Percentiles rank a stretch among this genome's conserved stretches.
Conservation (phyloP, 1,284 basidiomycete genomes). For the Cryptococcus hybrid region DNA sequence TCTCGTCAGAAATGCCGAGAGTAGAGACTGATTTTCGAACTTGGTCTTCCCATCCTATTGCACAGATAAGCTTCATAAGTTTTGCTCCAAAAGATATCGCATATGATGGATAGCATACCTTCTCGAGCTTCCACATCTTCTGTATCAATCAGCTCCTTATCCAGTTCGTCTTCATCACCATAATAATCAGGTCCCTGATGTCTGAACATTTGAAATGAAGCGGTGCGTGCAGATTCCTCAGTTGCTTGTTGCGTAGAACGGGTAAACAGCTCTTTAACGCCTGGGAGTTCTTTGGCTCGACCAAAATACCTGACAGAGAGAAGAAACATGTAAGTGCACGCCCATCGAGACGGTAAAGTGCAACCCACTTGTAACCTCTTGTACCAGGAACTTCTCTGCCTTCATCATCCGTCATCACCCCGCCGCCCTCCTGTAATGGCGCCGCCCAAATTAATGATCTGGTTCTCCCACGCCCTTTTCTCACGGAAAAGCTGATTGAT, state of each 20-base stretch:
- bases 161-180: conserved; percentile 85
- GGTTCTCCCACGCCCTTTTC: conserved; percentile 96
- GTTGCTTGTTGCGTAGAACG: conserved; percentile 67
- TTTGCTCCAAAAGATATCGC: background rate
- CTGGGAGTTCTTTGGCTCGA: conserved; percentile 91
- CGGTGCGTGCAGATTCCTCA: conserved; percentile 67
- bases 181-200: conserved; percentile 86
- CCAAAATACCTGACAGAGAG: conserved; percentile 77
- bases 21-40: conserved; percentile 20
- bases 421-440: conserved; percentile 84
- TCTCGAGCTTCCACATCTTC: conserved; percentile 71
- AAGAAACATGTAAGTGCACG: too few relatives aligned
- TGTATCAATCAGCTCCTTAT: conserved; percentile 65
- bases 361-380: conserved; percentile 92
- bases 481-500: conserved; percentile 96
- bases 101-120: conserved; percentile 53
- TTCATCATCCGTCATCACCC: conserved; percentile 85
- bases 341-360: background rate
- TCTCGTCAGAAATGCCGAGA: conserved; percentile 12
- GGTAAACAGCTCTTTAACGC: conserved; percentile 86
- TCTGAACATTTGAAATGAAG: conserved; percentile 84
- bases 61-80: background rate
- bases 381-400: conserved; percentile 90
- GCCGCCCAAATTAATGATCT: conserved; percentile 90
- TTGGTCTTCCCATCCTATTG: conserved; percentile 69